Percentiles rank a stretch among this genome's conserved stretches.
phyloP scores from a whole-genome alignment of 2,329 filamentous ascomycete genomes.

The Alternaria solani region DNA sequence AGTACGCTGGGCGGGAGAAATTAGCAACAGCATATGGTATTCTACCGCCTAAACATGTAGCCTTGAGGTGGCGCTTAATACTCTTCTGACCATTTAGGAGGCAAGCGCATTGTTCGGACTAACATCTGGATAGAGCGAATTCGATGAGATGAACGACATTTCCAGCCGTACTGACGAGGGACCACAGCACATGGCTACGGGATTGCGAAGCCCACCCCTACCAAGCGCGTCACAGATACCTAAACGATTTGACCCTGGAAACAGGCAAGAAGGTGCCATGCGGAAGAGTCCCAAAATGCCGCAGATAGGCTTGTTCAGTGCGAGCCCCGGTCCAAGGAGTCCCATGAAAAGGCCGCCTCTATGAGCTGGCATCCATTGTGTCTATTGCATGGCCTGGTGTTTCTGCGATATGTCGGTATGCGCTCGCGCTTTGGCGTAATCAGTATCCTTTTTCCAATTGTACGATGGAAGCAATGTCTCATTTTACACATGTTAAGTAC shows the following conservation, averaged over 20 bases:
- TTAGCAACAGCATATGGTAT: background rate
- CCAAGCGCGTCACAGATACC: conserved; percentile 22
- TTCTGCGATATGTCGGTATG: background rate
- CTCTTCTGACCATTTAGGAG: background rate
- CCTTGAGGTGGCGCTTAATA: background rate
- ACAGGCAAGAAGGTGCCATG: conserved; percentile 22
- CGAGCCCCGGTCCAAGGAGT: conserved; percentile 33
- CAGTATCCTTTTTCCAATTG: background rate
- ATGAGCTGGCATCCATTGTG: conserved; percentile 5
- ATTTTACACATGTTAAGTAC: conserved; percentile 5
- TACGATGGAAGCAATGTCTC: background rate
- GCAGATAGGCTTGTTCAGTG: conserved; percentile 41
- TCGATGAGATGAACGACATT: conserved; percentile 35
- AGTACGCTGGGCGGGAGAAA: background rate
- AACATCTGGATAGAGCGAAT: conserved; percentile 38
- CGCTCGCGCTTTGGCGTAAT: background rate
- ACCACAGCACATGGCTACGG: conserved; percentile 16
- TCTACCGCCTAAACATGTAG: background rate
- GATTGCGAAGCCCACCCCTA: conserved; percentile 35
- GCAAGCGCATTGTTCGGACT: background rate
- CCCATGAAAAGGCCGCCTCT: conserved; percentile 37
- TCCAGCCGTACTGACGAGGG: conserved; percentile 34
- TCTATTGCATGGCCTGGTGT: conserved; percentile 20
- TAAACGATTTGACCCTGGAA: conserved; percentile 8
- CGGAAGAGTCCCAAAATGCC: conserved; percentile 35